Evolutionary conservation across 495 filamentous ascomycete species (phyloP).

Genomic region (Haplographium delicatum): DNA sequence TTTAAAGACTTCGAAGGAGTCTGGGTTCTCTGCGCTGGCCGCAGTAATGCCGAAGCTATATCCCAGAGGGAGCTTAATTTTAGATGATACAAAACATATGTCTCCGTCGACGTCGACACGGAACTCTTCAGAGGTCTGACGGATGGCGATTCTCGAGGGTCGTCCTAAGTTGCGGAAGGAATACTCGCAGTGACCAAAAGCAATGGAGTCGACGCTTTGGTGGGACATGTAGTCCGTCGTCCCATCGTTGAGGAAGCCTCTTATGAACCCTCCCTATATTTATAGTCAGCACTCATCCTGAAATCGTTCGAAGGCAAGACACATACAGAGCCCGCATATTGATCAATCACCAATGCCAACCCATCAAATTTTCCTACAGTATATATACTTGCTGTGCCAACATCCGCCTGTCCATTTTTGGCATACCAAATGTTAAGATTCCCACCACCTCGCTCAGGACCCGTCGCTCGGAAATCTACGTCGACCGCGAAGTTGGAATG

Average conservation of each 20-base stretch:
- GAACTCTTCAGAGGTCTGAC: slow-evolving; percentile 56
- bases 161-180: slow-evolving; percentile 87
- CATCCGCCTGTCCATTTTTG: slow-evolving; percentile 57
- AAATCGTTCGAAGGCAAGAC: slow-evolving; percentile 7
- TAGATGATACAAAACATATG: slow-evolving; percentile 77
- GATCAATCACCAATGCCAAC: slow-evolving; percentile 78
- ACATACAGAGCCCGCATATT: slow-evolving; percentile 68
- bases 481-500: slow-evolving; percentile 69
- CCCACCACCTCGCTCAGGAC: slow-evolving; percentile 78
- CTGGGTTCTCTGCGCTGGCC: slow-evolving; percentile 81
- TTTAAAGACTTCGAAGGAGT: slow-evolving; percentile 92
- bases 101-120: slow-evolving; percentile 77
- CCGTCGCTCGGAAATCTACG: slow-evolving; percentile 80
- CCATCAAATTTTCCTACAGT: slow-evolving; percentile 81
- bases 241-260: slow-evolving; percentile 94
- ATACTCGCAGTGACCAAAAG: slow-evolving; percentile 92
- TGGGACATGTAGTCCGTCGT: slow-evolving; percentile 73
- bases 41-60: slow-evolving; percentile 87
- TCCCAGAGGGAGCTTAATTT: slow-evolving; percentile 69
- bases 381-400: slow-evolving; percentile 74
- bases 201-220: slow-evolving; percentile 72
- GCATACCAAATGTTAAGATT: slow-evolving; percentile 94
- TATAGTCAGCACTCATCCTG: slow-evolving; percentile 11
- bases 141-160: slow-evolving; percentile 69
- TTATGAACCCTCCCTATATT: slow-evolving; percentile 63